phyloP scores from a whole-genome alignment of 2,329 filamentous ascomycete genomes.

The Myrmaecium sp. region DNA sequence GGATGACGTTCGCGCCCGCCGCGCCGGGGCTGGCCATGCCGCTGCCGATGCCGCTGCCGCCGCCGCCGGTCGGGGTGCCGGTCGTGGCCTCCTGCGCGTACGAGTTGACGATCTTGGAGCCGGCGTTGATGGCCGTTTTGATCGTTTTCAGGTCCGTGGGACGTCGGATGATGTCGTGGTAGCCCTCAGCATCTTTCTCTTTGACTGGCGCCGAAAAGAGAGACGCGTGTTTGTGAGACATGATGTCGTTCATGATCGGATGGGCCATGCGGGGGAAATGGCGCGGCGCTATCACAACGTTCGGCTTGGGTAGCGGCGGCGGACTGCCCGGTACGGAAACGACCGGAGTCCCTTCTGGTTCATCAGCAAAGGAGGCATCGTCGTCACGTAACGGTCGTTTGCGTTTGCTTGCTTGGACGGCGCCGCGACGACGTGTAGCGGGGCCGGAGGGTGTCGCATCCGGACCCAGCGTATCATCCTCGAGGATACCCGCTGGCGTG shows the following conservation, averaged over 20 bases:
- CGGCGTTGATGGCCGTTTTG: slow-evolving; percentile 29
- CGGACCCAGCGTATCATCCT: slow-evolving; percentile 22
- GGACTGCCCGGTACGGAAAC: slow-evolving; percentile 12
- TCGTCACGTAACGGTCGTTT: too few species aligned
- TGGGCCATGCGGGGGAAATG: slow-evolving; percentile 31
- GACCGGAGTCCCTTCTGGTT: slow-evolving; percentile 15
- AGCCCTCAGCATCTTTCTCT: slow-evolving; percentile 33
- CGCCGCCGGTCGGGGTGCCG: slow-evolving; percentile 34
- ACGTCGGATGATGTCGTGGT: slow-evolving; percentile 33
- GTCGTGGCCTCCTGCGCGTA: slow-evolving; percentile 32
- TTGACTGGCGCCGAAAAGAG: slow-evolving; percentile 33
- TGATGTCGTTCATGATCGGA: slow-evolving; percentile 34
- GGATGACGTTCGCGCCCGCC: slow-evolving; percentile 4
- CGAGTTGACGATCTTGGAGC: slow-evolving; percentile 41
- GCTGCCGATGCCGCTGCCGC: slow-evolving; percentile 16
- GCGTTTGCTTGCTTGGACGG: slow-evolving; percentile 23
- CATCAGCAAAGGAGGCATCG: too few species aligned
- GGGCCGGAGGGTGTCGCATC: too few species aligned
- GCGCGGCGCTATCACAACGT: slow-evolving; percentile 25
- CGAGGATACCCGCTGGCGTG: slow-evolving; percentile 25
- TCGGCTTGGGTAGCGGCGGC: slow-evolving; percentile 5
- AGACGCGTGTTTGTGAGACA: slow-evolving; percentile 33
- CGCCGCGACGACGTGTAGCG: too few species aligned
- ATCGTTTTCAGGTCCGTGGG: slow-evolving; percentile 36
- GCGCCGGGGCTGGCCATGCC: neutral